phyloP scores from a whole-genome alignment of 345 rosid species.

The Eucalyptus grandis region DNA sequence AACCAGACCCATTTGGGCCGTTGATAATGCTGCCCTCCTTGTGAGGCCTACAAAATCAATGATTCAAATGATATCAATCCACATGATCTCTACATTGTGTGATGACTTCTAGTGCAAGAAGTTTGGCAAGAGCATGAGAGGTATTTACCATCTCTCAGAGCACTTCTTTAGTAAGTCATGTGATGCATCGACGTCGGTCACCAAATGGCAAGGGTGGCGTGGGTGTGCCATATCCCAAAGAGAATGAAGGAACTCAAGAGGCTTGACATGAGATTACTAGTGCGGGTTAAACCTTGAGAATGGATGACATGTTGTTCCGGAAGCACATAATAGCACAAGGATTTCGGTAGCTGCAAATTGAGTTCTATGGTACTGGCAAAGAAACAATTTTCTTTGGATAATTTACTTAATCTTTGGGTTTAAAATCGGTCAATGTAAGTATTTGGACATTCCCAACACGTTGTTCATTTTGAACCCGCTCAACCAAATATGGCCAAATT shows the following conservation, averaged over 20 bases:
- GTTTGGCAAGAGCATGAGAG: not conserved
- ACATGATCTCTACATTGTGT: accelerated
- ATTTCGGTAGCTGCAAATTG: not conserved
- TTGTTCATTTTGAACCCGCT: not conserved
- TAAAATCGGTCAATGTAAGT: not conserved
- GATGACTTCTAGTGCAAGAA: not conserved
- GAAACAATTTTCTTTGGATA: not conserved
- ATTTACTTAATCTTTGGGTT: not conserved
- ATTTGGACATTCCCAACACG: not conserved
- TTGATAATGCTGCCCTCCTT: accelerated
- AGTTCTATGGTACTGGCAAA: not conserved
- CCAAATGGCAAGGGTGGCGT: not conserved
- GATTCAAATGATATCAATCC: not conserved
- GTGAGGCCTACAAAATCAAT: not conserved
- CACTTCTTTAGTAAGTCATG: not conserved
- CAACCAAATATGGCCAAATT: not conserved
- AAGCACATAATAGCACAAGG: not conserved
- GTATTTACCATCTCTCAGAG: accelerated
- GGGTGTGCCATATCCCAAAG: not conserved
- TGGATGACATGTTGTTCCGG: not conserved
- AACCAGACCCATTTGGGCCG: not conserved
- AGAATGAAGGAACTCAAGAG: not conserved
- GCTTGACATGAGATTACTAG: not conserved
- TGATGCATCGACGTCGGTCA: accelerated
- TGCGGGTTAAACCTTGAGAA: not conserved